phyloP scores from a whole-genome alignment of 306 rosid species.

The Acacia acuminata region DNA sequence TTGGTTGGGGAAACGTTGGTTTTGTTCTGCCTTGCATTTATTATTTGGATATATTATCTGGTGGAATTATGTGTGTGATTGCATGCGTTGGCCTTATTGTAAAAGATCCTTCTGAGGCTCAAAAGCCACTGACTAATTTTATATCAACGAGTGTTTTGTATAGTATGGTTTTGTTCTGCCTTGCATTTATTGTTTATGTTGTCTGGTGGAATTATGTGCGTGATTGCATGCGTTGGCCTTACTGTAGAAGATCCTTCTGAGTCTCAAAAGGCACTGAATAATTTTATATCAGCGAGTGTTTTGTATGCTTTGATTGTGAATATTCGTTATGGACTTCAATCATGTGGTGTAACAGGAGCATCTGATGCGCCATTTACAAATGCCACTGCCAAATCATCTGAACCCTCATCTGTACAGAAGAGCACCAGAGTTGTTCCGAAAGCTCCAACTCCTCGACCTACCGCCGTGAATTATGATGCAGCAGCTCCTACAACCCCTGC shows the following conservation, averaged over 20 bases:
- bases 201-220: not conserved
- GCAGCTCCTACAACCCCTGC: slow-evolving; percentile 49
- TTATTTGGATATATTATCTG: slow-evolving; percentile 19
- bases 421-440: slow-evolving; percentile 61
- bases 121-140: slow-evolving; percentile 3
- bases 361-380: slow-evolving; percentile 49
- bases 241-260: not conserved
- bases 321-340: slow-evolving; percentile 14
- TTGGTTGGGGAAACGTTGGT: not conserved
- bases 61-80: not conserved
- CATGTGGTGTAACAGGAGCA: slow-evolving; percentile 45
- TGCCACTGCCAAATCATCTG: slow-evolving; percentile 55
- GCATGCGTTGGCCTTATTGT: not conserved
- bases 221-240: not conserved
- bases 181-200: not conserved
- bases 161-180: not conserved
- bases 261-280: not conserved
- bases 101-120: not conserved
- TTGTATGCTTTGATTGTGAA: slow-evolving; percentile 12
- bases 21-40: slow-evolving; percentile 26
- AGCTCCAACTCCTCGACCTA: slow-evolving; percentile 66
- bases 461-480: slow-evolving; percentile 54
- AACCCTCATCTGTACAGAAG: slow-evolving; percentile 56
- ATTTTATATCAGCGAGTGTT: slow-evolving; percentile 17
- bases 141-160: slow-evolving; percentile 15